phyloP scores from a whole-genome alignment of 73 alveolate species.

The Uronychia setigera region DNA sequence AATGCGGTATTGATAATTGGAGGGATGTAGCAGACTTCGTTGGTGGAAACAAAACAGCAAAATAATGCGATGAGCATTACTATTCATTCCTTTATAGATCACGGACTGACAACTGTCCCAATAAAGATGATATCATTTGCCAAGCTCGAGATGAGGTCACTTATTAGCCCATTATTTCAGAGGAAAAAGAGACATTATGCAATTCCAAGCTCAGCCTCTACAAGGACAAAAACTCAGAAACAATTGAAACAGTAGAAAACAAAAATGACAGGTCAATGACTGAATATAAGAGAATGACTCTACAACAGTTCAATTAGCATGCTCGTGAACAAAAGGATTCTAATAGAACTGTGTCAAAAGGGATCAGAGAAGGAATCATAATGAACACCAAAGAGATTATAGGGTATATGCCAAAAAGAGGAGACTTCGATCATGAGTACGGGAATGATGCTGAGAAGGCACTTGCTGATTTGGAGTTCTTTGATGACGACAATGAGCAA shows the following conservation, averaged over 20 bases:
- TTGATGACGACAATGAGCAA: slow-evolving; percentile 86
- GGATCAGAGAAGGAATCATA: not conserved
- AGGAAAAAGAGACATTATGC: not conserved
- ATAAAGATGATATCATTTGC: too few relatives aligned
- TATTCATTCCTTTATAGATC: slow-evolving; percentile 68
- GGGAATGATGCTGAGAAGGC: slow-evolving; percentile 94
- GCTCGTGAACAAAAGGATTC: too few relatives aligned
- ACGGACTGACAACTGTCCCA: slow-evolving; percentile 27
- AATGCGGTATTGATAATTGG: slow-evolving; percentile 97
- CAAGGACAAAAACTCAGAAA: too few relatives aligned
- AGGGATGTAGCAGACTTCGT: slow-evolving; percentile 83
- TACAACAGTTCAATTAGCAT: too few relatives aligned
- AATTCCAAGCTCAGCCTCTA: not conserved
- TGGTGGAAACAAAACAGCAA: slow-evolving; percentile 70
- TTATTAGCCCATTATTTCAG: not conserved
- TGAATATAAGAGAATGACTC: too few relatives aligned
- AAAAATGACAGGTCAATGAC: too few relatives aligned
- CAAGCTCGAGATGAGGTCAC: not conserved
- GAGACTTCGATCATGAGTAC: slow-evolving; percentile 95
- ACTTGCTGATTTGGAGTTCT: slow-evolving; percentile 94
- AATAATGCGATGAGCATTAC: slow-evolving; percentile 93
- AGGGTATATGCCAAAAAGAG: slow-evolving; percentile 96
- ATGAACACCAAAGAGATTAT: slow-evolving; percentile 33
- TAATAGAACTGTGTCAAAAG: too few relatives aligned
- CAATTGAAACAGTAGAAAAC: too few relatives aligned